Evolutionary conservation across 2,329 filamentous ascomycete species (phyloP), one percentile per base, ranked within the genome.

Genomic region (Salinomyces thailandicus): DNA sequence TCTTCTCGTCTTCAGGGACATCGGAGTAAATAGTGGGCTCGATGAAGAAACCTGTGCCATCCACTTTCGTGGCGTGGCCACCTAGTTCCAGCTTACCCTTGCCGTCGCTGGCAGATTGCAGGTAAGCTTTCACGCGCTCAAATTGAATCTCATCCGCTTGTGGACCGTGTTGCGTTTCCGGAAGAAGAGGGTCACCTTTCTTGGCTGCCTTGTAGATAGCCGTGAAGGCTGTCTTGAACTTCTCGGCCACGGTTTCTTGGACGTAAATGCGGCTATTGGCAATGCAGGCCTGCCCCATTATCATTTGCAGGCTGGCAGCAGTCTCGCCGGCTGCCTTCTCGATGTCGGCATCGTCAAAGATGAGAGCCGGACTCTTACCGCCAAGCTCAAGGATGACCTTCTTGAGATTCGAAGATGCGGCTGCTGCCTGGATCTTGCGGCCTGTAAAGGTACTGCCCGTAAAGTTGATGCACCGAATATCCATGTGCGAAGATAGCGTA

Each of bases 401-500:
- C 57, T 75, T 75, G 51, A 75, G 60, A 34, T 57, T 58, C 13
- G 41, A 46, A 11, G 39, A 36, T 6, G 53, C 52, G 7, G 54
- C 51, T n/a, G 47, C 46, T 11, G 41, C 47, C 33, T 51, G 44
- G 30, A 59, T 51, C 17, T 44, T 45, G 18, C 48, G 43, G 7
- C 77, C 82, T 1, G 81, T 85, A 1, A 64, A 62, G 1, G 81
- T 85, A 2, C 76, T 81, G 26, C 82, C 82, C 0, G 82, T 87
- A 47, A 87, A 87, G 1, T 80, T 79, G 45, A 86, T 68, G 64
- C 85, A 85, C 50, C 82, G 77, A 14, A 87, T 69, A 29, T 71
- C 71, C 33, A 75, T 61, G 53, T 87, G 82, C 19, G 67, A 67
- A 4, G 76, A 77, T 7, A 86, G 67, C 0, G 79, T 76, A 4